These are phyloP conservation scores for Basidioascus undulatus DNA, from an alignment of 768 basidiomycete species.

Conservation along the genomic window DNA sequence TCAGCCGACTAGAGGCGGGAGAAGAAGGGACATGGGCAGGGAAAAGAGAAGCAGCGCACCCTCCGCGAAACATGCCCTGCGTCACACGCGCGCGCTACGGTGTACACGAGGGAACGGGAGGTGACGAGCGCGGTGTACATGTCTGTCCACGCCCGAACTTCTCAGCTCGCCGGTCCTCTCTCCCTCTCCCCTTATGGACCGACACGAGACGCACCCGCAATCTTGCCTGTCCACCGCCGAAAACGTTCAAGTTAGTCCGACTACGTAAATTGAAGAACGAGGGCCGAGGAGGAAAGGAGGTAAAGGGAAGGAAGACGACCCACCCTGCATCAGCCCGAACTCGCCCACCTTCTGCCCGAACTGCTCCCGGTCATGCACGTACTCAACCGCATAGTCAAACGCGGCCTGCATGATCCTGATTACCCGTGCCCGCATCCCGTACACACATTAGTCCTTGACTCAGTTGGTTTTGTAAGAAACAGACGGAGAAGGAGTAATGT, in stretches of 20 bases:
- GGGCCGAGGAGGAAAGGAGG: not conserved
- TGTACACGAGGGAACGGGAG: slow-evolving; percentile 73
- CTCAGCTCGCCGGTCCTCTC: too few relatives aligned
- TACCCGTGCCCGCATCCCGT: too few relatives aligned
- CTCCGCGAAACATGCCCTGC: slow-evolving; percentile 15
- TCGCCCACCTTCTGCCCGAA: slow-evolving; percentile 68
- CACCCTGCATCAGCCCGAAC: slow-evolving; percentile 88
- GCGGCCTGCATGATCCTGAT: slow-evolving; percentile 72
- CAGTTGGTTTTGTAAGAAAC: too few relatives aligned
- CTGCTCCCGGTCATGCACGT: slow-evolving; percentile 80
- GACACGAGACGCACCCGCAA: slow-evolving; percentile 8
- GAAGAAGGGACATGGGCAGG: not conserved
- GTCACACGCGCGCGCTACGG: slow-evolving; percentile 39
- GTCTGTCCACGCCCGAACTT: too few relatives aligned
- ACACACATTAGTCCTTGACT: too few relatives aligned
- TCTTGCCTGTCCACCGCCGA: slow-evolving; percentile 5
- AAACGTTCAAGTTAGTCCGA: too few relatives aligned
- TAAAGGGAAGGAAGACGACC: not conserved
- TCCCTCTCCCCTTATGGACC: too few relatives aligned
- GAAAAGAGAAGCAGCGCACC: slow-evolving; percentile 7
- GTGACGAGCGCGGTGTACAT: slow-evolving; percentile 88
- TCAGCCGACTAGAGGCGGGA: not conserved
- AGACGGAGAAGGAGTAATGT: too few relatives aligned
- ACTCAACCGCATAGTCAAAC: slow-evolving; percentile 65
- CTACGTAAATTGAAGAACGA: too few relatives aligned